Base-by-base conservation (phyloP, 148 eudicot genomes). In the Mesembryanthemum crystallinum region DNA sequence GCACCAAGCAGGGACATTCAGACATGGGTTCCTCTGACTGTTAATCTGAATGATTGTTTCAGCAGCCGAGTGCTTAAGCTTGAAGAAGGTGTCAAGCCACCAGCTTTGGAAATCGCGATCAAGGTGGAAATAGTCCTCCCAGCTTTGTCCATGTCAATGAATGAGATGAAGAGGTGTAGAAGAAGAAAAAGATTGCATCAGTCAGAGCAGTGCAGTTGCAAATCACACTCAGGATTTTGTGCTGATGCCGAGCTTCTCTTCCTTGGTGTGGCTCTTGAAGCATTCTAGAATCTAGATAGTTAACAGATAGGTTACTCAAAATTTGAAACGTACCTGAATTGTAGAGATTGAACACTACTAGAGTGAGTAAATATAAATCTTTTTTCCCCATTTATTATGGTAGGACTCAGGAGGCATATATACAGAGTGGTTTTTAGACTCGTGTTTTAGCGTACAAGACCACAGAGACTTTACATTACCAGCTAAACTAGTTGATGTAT, bases 11-110 rank as follows among this genome's bases (percentile, higher is more conserved):
- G 86, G 87, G 87, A 82, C 58, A 49, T 78, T 20, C 80, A 84
- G 73, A 80, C 27, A 23, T 88, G 96, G 92, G 86, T 79, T 37
- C n/a, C 57, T 24, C 75, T 88, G 88, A 65, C 32, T 21, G 10
- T 76, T 0, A 73, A 24, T 12, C 60, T 69, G 23, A 45, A 30
- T n/a, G 33, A 69, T 18, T 35, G 39, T 67, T 32, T 37, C 72
- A 60, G 49, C 11, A 45, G 14, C 33, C 82, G 75, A 59, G 55
- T 67, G 39, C 57, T 64, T 13, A 37, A 57, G 28, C 2, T 28
- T 42, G 73, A 72, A 8, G 68, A 76, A 43, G 73, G 61, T 0
- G 64, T 54, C 13, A 85, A 88, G 83, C 85, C 89, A 10, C 86
- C 87, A 3, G 83, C 83, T 0, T 45, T 91, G 77, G 75, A 81